phyloP scores from a whole-genome alignment of 495 filamentous ascomycete species.

The Talaromyces ruber region DNA sequence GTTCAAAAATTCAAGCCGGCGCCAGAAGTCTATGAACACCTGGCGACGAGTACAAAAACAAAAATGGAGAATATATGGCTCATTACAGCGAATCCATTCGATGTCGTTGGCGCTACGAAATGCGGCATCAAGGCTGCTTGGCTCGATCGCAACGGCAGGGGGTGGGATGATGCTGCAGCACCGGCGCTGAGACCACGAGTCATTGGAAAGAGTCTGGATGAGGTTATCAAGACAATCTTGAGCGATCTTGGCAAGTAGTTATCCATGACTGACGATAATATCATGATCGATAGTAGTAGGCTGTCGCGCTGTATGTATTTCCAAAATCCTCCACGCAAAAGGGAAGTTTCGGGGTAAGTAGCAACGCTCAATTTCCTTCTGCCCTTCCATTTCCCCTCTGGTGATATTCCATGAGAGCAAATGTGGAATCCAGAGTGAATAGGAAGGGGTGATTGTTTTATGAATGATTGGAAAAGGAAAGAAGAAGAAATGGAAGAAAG shows the following conservation, averaged over 20 bases:
- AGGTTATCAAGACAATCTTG: slow-evolving; percentile 19
- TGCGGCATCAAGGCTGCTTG: slow-evolving; percentile 54
- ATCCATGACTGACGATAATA: neutral
- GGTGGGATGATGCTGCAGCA: slow-evolving; percentile 29
- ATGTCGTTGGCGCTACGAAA: slow-evolving; percentile 45
- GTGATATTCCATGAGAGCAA: slow-evolving; percentile 25
- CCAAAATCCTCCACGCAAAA: slow-evolving; percentile 38
- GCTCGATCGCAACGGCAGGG: slow-evolving; percentile 50
- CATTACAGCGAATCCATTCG: slow-evolving; percentile 73
- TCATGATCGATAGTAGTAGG: too few relatives aligned
- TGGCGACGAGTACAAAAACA: slow-evolving; percentile 46
- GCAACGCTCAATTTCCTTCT: slow-evolving; percentile 28
- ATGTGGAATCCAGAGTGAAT: slow-evolving; percentile 39
- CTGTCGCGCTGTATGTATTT: slow-evolving; percentile 43
- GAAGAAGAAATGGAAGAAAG: slow-evolving; percentile 17
- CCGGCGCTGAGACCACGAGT: slow-evolving; percentile 21
- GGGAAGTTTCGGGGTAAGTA: slow-evolving; percentile 44
- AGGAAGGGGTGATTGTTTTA: slow-evolving; percentile 30
- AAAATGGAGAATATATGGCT: slow-evolving; percentile 55
- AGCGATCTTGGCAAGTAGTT: slow-evolving; percentile 3
- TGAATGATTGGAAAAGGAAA: slow-evolving; percentile 23
- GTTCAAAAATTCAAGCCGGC: slow-evolving; percentile 60
- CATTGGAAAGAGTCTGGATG: slow-evolving; percentile 21
- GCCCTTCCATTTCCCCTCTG: slow-evolving; percentile 43
- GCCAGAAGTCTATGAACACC: slow-evolving; percentile 51